These are phyloP conservation scores for Pseudogymnoascus sp. DNA, from an alignment of 2,329 filamentous ascomycete species.

Conservation along the genomic window DNA sequence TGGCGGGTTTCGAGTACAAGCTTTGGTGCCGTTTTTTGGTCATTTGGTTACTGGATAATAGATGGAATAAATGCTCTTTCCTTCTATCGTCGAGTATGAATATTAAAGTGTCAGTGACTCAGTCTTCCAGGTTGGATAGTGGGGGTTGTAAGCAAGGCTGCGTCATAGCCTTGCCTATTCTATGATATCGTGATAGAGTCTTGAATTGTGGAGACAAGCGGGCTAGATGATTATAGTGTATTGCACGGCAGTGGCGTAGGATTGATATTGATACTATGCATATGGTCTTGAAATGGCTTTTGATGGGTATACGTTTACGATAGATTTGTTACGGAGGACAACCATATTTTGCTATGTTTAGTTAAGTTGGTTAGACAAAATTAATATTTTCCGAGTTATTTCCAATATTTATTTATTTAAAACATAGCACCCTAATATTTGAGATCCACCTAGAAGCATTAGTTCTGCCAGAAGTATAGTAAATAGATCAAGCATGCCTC, in stretches of 20 bases:
- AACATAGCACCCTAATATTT: no score
- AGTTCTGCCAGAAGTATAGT: no score
- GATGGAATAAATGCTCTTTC: not conserved
- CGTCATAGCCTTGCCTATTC: conserved; percentile 2
- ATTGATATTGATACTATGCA: not conserved
- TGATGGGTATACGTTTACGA: not conserved
- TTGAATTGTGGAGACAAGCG: conserved; percentile 1
- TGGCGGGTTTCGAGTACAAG: conserved; percentile 50
- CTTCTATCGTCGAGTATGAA: not conserved
- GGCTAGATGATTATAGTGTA: not conserved
- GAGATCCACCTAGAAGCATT: no score
- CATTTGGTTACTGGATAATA: conserved; percentile 34
- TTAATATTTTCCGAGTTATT: not conserved
- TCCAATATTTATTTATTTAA: not conserved
- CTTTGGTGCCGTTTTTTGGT: conserved; percentile 53
- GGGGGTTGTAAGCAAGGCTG: conserved; percentile 7
- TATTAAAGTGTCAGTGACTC: not conserved
- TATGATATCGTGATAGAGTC: conserved; percentile 5
- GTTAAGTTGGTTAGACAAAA: not conserved
- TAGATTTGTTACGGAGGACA: not conserved
- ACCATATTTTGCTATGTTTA: not conserved
- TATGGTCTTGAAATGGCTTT: not conserved
- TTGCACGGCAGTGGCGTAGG: not conserved
- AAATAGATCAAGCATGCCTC: no score
- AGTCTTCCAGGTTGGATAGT: not conserved